Conservation (phyloP, 495 filamentous ascomycete genomes). For the Mytilinidion resinicola region DNA sequence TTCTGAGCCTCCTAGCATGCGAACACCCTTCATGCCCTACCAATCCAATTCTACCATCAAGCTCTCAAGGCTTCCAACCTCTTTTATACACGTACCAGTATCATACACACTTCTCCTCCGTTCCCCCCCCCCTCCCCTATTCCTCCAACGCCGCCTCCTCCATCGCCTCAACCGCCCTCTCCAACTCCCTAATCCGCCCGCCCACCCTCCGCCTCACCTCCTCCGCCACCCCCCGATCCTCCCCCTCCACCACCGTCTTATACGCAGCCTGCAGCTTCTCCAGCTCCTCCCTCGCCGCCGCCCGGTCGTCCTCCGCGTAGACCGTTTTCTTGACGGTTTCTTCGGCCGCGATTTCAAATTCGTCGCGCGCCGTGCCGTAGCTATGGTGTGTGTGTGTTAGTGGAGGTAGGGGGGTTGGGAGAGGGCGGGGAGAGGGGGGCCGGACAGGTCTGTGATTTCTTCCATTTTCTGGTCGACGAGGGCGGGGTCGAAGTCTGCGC, state of each 20-base stretch:
- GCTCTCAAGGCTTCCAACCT: no score
- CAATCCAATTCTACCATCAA: no score
- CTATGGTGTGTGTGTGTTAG: neutral
- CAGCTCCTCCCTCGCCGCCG: constrained; percentile 48
- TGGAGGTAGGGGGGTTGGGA: neutral
- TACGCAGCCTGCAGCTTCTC: constrained; percentile 45
- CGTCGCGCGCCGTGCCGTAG: constrained; percentile 46
- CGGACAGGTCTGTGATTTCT: constrained; percentile 40
- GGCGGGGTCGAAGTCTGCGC: constrained; percentile 5
- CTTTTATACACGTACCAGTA: no score
- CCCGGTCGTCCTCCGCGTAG: constrained; percentile 48
- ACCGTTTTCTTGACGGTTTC: constrained; percentile 50
- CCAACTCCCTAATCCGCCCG: constrained; percentile 48
- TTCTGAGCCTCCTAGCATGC: no score
- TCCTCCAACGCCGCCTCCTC: constrained; percentile 41
- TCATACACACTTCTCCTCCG: neutral
- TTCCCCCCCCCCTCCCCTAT: constrained; percentile 10
- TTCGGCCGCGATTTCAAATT: constrained; percentile 53
- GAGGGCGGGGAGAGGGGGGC: neutral
- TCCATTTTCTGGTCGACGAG: constrained; percentile 41
- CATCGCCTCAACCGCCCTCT: constrained; percentile 45
- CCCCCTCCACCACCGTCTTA: constrained; percentile 35
- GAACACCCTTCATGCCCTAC: no score
- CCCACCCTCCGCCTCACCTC: constrained; percentile 48
- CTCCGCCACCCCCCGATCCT: constrained; percentile 36